Evolutionary conservation across 345 rosid species (phyloP).

Genomic region (Eucalyptus tenuipes): DNA sequence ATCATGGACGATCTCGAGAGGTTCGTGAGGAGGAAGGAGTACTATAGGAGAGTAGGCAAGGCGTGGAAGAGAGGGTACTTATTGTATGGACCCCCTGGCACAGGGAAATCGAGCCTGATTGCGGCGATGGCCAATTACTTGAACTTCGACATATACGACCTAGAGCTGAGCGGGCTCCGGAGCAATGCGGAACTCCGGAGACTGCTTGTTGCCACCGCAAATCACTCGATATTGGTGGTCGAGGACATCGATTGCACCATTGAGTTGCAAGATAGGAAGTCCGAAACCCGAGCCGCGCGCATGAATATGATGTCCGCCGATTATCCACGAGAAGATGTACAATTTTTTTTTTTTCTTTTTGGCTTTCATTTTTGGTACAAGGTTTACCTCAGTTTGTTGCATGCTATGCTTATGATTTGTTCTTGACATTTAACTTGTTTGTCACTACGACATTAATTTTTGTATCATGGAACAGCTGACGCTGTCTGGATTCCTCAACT

Average conservation of each 20-base stretch:
- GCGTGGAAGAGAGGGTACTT: slow-evolving; percentile 11
- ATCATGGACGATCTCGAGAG: not conserved
- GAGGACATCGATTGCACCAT: slow-evolving; percentile 7
- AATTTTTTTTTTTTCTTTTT: not conserved
- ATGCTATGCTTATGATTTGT: not conserved
- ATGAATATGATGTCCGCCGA: not conserved
- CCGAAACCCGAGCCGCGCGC: not conserved
- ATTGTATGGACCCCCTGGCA: slow-evolving; percentile 5
- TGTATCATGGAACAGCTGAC: slow-evolving; percentile 15
- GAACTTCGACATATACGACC: slow-evolving; percentile 2
- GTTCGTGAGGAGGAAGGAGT: not conserved
- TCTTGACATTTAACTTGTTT: too few relatives aligned
- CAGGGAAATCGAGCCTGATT: slow-evolving; percentile 7
- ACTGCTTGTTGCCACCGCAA: not conserved
- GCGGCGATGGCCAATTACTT: slow-evolving; percentile 10
- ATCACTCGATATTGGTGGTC: slow-evolving; percentile 1
- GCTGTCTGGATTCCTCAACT: slow-evolving; percentile 40
- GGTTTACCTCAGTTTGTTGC: not conserved
- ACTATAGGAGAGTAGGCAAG: slow-evolving; percentile 1
- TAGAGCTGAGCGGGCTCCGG: not conserved
- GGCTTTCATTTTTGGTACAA: not conserved
- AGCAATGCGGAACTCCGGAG: not conserved
- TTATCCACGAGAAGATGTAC: not conserved
- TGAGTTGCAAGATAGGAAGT: not conserved
- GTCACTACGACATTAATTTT: not conserved